Conservation (phyloP, 108 stramenopile genomes). For the Aurantiochytrium sp. region DNA sequence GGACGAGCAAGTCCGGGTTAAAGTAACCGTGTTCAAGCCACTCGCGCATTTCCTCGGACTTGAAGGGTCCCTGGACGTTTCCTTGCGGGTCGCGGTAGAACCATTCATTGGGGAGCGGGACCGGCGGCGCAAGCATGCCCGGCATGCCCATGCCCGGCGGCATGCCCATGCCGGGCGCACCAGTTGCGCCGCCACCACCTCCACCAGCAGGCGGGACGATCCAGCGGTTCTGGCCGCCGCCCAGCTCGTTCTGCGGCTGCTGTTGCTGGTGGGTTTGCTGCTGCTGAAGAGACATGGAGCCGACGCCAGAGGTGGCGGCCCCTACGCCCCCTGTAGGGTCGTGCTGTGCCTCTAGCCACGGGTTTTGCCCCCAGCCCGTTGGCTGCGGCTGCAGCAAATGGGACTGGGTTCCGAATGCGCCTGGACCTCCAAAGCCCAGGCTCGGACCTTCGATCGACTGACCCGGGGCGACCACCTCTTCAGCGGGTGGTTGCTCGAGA, state of each 20-base stretch:
- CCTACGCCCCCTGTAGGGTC: background rate
- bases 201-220: slow-evolving; percentile 10
- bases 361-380: background rate
- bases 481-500: slow-evolving; percentile 1
- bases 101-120: slow-evolving; percentile 31
- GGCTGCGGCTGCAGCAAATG: background rate
- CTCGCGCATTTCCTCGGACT: slow-evolving; percentile 86
- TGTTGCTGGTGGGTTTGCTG: background rate
- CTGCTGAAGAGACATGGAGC: background rate
- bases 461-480: background rate
- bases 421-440: slow-evolving; percentile 23
- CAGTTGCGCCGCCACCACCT: background rate
- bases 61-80: slow-evolving; percentile 79
- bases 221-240: background rate
- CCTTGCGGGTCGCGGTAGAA: slow-evolving; percentile 53
- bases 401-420: background rate
- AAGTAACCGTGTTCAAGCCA: slow-evolving; percentile 97
- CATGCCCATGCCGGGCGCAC: background rate
- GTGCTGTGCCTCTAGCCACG: background rate
- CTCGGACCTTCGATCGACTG: background rate
- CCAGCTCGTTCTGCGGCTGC: background rate
- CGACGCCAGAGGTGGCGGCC: too few relatives aligned
- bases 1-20: slow-evolving; percentile 81
- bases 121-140: background rate
- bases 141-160: background rate